Base-by-base conservation (phyloP, 2,329 filamentous ascomycete species). In the Diaporthe ampelina region DNA sequence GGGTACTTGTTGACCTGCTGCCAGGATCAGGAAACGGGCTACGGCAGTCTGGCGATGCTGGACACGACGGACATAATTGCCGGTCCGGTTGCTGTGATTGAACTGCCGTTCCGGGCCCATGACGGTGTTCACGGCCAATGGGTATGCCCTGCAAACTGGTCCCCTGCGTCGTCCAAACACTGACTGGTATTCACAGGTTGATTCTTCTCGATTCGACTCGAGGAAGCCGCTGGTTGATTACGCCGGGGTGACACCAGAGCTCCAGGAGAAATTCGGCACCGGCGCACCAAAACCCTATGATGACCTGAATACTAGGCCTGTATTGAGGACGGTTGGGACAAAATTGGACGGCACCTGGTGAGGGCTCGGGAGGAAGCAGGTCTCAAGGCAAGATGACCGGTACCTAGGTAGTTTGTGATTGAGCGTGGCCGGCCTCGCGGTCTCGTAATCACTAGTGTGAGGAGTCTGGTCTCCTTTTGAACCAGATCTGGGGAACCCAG, bases 171-270 rank as follows among this genome's bases (percentile, higher is more conserved):
- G 11, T 54, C 24, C 57, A 40, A 10, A 10, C 17, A 35, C 21
- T 40, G 21, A 59, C n/a, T 24, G 13, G 6, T 24, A 3, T 59
- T n/a, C 32, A 24, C 11, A 59, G 57, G 57, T 59, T 40, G 57
- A 59, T 10, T 35, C 57, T 11, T 24, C 32, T 6, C 57, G 32
- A 15, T 59, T 59, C 32, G 21, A 59, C 35, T 59, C 57, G 8
- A 59, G 57, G 4, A 59, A 59, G 57, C 57, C 57, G 5, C 10
- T 59, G 32, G 57, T 59, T 32, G 57, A 59, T 59, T 59, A 59
- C 32, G 57, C 57, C 15, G 57, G 57, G 11, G 21, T 59, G 4
- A 59, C 57, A 8, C 57, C 57, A n/a, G 57, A 59, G 35, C 26
- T 59, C 21, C 57, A 59, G 57, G 57, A n/a, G 35, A 37, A 40